phyloP scores from a whole-genome alignment of 495 filamentous ascomycete genomes.

The Penicillium samsonianum region DNA sequence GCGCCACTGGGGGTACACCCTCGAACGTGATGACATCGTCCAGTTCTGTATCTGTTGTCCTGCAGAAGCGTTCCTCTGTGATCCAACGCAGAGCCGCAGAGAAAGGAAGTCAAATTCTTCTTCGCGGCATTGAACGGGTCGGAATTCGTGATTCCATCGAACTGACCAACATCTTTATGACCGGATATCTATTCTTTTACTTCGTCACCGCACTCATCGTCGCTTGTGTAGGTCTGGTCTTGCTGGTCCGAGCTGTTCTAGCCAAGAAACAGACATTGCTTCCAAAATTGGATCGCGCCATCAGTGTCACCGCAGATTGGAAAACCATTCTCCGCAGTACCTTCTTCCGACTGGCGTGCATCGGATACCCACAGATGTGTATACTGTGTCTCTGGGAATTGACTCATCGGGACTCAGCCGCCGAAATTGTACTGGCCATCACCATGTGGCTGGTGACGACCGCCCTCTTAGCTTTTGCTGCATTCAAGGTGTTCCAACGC shows the following conservation, averaged over 20 bases:
- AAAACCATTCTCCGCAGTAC: slow-evolving; percentile 84
- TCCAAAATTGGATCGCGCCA: slow-evolving; percentile 64
- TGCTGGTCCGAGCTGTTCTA: slow-evolving; percentile 69
- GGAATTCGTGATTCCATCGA: slow-evolving; percentile 83
- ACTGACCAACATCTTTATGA: slow-evolving; percentile 89
- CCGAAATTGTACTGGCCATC: slow-evolving; percentile 82
- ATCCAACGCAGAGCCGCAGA: slow-evolving; percentile 42
- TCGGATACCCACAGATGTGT: slow-evolving; percentile 90
- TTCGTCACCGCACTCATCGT: slow-evolving; percentile 76
- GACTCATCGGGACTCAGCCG: slow-evolving; percentile 77
- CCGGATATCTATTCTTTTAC: slow-evolving; percentile 85
- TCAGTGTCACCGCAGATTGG: slow-evolving; percentile 86
- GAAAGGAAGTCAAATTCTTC: slow-evolving; percentile 59
- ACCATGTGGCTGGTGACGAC: slow-evolving; percentile 88
- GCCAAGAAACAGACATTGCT: slow-evolving; percentile 69
- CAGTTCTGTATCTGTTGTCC: slow-evolving; percentile 74
- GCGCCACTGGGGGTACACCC: slow-evolving; percentile 85
- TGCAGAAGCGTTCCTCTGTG: slow-evolving; percentile 69
- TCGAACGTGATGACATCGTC: slow-evolving; percentile 72
- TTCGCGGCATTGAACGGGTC: slow-evolving; percentile 86
- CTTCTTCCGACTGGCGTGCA: slow-evolving; percentile 82
- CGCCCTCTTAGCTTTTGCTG: slow-evolving; percentile 74
- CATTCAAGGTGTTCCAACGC: slow-evolving; percentile 83
- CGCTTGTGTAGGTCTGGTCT: slow-evolving; percentile 71
- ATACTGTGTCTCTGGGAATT: slow-evolving; percentile 94